Base-by-base conservation (phyloP, 2,329 filamentous ascomycete species). In the Colletotrichum horii region DNA sequence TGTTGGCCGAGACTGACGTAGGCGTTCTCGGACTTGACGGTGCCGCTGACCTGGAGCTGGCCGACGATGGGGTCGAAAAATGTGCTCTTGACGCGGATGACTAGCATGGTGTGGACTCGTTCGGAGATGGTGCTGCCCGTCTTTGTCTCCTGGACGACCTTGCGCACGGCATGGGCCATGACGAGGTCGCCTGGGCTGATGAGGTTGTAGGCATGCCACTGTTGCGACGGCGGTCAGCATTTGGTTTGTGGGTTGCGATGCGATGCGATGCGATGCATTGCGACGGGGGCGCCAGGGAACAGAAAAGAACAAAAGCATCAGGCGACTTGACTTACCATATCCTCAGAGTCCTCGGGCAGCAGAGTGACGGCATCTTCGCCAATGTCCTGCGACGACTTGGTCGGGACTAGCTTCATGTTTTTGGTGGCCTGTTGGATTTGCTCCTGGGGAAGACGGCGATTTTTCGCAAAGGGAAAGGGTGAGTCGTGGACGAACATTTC, bases 201-300 rank as follows among this genome's bases (percentile, higher is more conserved):
- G 76, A 92, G 86, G 83, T 92, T 92, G 82, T 92, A 91, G 78
- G 89, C 89, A 77, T 92, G 90, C 90, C 90, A 92, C 88, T 87
- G 69, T 28, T 24, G 64, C 28, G 48, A 66, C n/a, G 52, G 30
- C 12, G 55, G 62, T 69, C 26, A 74, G 55, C 24, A 65, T 55
- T 28, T 7, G 30, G 60, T 66, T 68, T 24, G 38, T 38, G 7
- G 36, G 11, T 52, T 38, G 28, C 11, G n/a, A 14, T 22, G n/a
- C 32, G 32, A 34, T 34, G 19, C 22, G 28, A 30, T 56, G 24
- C 64, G 22, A 8, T 22, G 28, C 34, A 22, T 28, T 8, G 28
- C 34, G 48, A 24, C n/a, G 14, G 32, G 30, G 58, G 56, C 6
- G 43, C 24, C 22, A 48, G 3, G 38, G 38, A 48, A 38, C n/a